Base-by-base conservation (phyloP, 768 basidiomycete species). In the Pholiota microspora region DNA sequence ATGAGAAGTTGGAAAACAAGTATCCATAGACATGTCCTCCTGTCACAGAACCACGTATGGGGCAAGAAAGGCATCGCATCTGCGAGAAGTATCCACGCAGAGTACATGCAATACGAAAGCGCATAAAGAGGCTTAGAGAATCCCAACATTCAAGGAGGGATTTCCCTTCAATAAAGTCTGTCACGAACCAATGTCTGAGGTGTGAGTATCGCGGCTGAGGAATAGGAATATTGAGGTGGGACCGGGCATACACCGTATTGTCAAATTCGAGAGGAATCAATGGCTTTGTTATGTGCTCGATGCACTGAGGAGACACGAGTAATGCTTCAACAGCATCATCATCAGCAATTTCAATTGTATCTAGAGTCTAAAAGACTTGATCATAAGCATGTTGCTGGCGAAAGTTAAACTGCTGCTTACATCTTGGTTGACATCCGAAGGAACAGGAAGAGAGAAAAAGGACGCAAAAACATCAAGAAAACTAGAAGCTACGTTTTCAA, bases 91-190 rank as follows among this genome's bases (percentile, higher is more conserved):
- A n/a, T n/a, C n/a, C n/a, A n/a, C n/a, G n/a, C n/a, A n/a, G n/a
- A n/a, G n/a, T n/a, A n/a, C n/a, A n/a, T n/a, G n/a, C n/a, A 18
- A 28, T 51, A 21, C 55, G 35, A n/a, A 31, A 25, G 9, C 64
- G 64, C 15, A 72, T 63, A 51, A 67, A 66, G 18, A 52, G 46
- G 8, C 69, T 38, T 46, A 69, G 70, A 12, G 53, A 53, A 9
- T 59, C 54, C 71, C 71, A 71, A 46, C 57, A 58, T 6, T 62
- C 45, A 12, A 47, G 35, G 24, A 71, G 62, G 47, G 54, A 61
- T 16, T 55, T 34, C 10, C 66, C 69, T 13, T 59, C 48, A 28
- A 71, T 57, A 45, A 62, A 60, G 48, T 71, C 69, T 60, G 71
- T 57, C 25, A 64, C 61, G 25, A 55, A 54, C 40, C 40, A 49